Percentiles rank a stretch among this genome's conserved stretches.
Evolutionary conservation across 75 land plant genomes (phyloP).

Genomic region (Sequoiadendron giganteum): DNA sequence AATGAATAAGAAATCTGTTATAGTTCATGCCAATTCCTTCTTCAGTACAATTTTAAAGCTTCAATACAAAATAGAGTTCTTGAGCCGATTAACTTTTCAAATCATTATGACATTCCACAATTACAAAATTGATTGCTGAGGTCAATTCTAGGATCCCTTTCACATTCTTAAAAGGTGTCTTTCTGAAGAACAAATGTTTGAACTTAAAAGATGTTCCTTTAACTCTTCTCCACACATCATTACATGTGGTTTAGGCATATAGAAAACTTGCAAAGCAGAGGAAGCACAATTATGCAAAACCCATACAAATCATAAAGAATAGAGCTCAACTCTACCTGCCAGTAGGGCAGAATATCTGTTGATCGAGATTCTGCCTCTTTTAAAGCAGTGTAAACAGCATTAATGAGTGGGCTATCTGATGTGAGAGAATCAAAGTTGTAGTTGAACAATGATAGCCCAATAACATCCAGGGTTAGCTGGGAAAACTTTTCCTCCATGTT

Average conservation of each 20-base stretch:
- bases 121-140: not conserved
- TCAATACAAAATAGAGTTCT: not conserved
- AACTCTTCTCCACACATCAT: not conserved
- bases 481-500: constrained; percentile 96
- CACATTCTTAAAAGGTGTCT: not conserved
- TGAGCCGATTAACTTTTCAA: not conserved
- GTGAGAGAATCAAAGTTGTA: constrained; percentile 91
- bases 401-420: constrained; percentile 89
- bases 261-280: not conserved
- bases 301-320: not conserved
- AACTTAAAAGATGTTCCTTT: not conserved
- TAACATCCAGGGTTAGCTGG: constrained; percentile 92
- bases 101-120: not conserved
- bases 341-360: constrained; percentile 95
- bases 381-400: constrained; percentile 97
- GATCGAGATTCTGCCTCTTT: constrained; percentile 94
- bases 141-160: not conserved
- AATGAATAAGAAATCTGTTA: not conserved
- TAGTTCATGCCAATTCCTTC: not conserved
- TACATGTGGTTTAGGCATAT: not conserved
- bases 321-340: constrained; percentile 65
- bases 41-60: not conserved
- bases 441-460: constrained; percentile 93
- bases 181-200: constrained; percentile 13
- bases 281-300: not conserved